These are phyloP conservation scores for Irpex rosettiformis DNA, from an alignment of 1,284 basidiomycete species.

Conservation along the genomic window DNA sequence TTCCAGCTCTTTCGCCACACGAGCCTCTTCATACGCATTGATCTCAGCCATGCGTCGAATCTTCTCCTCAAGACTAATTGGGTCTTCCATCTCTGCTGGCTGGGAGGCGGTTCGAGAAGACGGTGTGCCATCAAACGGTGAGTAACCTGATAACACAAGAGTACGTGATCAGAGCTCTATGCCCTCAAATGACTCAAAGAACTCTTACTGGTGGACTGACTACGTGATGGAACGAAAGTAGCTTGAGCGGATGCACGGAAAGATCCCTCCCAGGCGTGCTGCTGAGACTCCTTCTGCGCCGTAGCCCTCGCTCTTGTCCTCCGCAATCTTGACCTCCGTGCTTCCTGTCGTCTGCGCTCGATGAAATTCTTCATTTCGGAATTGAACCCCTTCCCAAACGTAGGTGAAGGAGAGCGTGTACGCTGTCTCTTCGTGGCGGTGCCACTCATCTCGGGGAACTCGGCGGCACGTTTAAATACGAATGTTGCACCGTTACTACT, in stretches of 20 bases:
- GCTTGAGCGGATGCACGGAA: not conserved
- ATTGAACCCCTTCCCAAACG: not conserved
- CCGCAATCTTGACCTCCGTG: not conserved
- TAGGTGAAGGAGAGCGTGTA: not conserved
- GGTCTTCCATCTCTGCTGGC: constrained; percentile 8
- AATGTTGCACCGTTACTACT: not conserved
- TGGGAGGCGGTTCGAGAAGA: not conserved
- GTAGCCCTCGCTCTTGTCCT: not conserved
- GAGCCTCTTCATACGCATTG: constrained; percentile 31
- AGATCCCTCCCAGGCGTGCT: not conserved
- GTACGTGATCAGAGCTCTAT: not conserved
- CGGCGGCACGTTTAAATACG: not conserved
- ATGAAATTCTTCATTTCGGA: not conserved
- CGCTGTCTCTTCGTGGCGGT: not conserved
- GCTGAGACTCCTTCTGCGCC: not conserved
- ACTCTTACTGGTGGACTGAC: not conserved
- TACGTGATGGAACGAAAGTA: not conserved
- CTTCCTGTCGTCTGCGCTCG: not conserved
- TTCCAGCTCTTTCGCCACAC: constrained; percentile 27
- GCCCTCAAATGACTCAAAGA: not conserved
- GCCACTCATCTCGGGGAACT: not conserved
- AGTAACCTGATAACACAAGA: not conserved
- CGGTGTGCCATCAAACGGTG: not conserved
- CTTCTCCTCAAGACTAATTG: constrained; percentile 18
- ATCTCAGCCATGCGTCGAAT: constrained; percentile 17